Evolutionary conservation across 2,329 filamentous ascomycete species (phyloP), one percentile per base, ranked within the genome.

Genomic region (Colletotrichum spinosum): DNA sequence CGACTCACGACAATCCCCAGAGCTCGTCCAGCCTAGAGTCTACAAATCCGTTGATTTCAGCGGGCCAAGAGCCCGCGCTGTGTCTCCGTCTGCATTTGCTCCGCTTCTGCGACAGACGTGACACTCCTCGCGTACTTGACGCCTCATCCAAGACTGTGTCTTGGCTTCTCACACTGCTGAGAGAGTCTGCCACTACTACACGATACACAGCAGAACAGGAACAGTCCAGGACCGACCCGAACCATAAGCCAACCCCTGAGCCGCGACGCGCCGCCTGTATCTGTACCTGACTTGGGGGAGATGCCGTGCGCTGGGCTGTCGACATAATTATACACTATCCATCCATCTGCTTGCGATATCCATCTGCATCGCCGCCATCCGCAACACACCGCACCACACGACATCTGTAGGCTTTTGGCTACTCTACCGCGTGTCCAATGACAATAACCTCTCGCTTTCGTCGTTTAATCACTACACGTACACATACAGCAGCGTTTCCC

Each of bases 131-230:
- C 15, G 17, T 25, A n/a, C 9, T 11, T 11, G 5, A 41, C 41
- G 25, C 39, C 11, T 55, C 35, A 44, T 45, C 13, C 46, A 51
- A 45, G 46, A 58, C 46, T 12, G 25, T 58, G 55, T 51, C 55
- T 58, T 58, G 55, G 46, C 55, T 51, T 17, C 25, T 25, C 25
- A 25, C 25, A 4, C 25, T 25, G 25, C 25, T 25, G 4, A 25
- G 25, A 25, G 5, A 25, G 25, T 25, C 25, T 25, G 25, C 25
- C 25, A 25, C 3, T 25, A 25, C 4, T 5, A 25, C 25, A 25
- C 25, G 25, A 25, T 25, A 25, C 25, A 25, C 25, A 25, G 25
- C 25, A 25, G 25, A 25, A 25, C 25, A 46, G n/a, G 11, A 12
- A 11, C 25, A 6, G 15, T 51, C 49, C 49, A 38, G 25, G 25